Evolutionary conservation across 2,329 filamentous ascomycete genomes (phyloP).

Genomic region (Fusarium metavorans): DNA sequence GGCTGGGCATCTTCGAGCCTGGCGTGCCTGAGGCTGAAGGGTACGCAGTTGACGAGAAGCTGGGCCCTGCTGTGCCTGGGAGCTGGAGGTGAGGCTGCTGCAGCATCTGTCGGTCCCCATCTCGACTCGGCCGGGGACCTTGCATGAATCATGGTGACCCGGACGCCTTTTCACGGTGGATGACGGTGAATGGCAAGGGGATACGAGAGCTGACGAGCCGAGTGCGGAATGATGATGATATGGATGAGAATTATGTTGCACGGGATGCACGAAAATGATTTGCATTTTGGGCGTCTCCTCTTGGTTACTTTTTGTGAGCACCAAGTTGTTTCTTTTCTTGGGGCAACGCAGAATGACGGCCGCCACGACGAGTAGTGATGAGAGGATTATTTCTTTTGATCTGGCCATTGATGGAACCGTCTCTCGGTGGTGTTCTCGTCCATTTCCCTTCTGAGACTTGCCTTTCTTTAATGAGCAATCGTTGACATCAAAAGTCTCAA

Average conservation of each 20-base stretch:
- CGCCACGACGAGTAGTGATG: neutral
- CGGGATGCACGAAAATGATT: neutral
- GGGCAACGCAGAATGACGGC: neutral
- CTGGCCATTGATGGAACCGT: slow-evolving; percentile 16
- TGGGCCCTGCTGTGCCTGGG: neutral
- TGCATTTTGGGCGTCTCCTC: neutral
- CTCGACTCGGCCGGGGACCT: slow-evolving; percentile 14
- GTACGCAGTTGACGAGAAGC: neutral
- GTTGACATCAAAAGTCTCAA: slow-evolving; percentile 20
- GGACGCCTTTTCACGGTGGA: slow-evolving; percentile 6
- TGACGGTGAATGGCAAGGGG: slow-evolving; percentile 21
- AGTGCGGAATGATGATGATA: slow-evolving; percentile 13
- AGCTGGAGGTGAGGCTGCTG: slow-evolving; percentile 21
- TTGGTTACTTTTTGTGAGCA: neutral
- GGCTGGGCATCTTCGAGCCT: neutral
- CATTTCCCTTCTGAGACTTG: slow-evolving; percentile 21
- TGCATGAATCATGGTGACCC: slow-evolving; percentile 30
- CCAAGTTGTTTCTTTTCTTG: neutral
- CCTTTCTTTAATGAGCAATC: slow-evolving; percentile 8
- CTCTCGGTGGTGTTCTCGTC: slow-evolving; percentile 11
- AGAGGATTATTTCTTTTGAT: slow-evolving; percentile 31
- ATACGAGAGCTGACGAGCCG: slow-evolving; percentile 2
- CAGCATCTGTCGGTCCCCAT: slow-evolving; percentile 22
- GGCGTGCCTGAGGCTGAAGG: neutral
- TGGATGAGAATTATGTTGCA: slow-evolving; percentile 6